Conservation (phyloP, 1,284 basidiomycete genomes). For the Moesziomyces sp. region DNA sequence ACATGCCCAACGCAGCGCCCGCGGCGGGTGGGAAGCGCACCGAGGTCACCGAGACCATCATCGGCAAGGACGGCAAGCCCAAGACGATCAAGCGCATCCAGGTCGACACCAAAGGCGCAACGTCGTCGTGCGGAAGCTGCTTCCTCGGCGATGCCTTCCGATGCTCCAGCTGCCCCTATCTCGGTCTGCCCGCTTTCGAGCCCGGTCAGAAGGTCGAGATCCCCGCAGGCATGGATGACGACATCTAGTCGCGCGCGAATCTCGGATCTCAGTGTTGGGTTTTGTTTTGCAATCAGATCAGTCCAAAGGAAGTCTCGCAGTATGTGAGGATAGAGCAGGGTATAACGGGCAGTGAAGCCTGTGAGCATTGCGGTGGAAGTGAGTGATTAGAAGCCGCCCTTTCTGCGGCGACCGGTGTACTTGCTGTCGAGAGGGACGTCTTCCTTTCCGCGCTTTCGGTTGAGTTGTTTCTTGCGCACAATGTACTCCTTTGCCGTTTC, state of each 20-base stretch:
- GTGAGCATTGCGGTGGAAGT: neutral
- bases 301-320: too few relatives aligned
- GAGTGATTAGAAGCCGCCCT: slow-evolving; percentile 28
- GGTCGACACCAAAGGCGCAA: slow-evolving; percentile 70
- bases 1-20: slow-evolving; percentile 46
- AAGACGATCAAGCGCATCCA: slow-evolving; percentile 64
- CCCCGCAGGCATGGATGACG: slow-evolving; percentile 64
- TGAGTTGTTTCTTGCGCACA: slow-evolving; percentile 73
- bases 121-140: slow-evolving; percentile 96
- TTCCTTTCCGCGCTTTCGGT: slow-evolving; percentile 72
- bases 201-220: slow-evolving; percentile 94
- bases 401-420: slow-evolving; percentile 53
- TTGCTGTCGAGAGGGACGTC: slow-evolving; percentile 64
- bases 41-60: slow-evolving; percentile 59
- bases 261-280: neutral
- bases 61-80: slow-evolving; percentile 60
- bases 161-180: slow-evolving; percentile 93
- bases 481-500: slow-evolving; percentile 71
- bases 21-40: slow-evolving; percentile 33
- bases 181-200: slow-evolving; percentile 95
- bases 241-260: slow-evolving; percentile 28
- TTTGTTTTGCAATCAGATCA: too few relatives aligned
- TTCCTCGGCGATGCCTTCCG: slow-evolving; percentile 98
- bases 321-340: neutral
- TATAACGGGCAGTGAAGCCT: too few relatives aligned